Conservation (phyloP, 371 early-diverging fungal genomes). For the Syncephalastrum contaminatum region DNA sequence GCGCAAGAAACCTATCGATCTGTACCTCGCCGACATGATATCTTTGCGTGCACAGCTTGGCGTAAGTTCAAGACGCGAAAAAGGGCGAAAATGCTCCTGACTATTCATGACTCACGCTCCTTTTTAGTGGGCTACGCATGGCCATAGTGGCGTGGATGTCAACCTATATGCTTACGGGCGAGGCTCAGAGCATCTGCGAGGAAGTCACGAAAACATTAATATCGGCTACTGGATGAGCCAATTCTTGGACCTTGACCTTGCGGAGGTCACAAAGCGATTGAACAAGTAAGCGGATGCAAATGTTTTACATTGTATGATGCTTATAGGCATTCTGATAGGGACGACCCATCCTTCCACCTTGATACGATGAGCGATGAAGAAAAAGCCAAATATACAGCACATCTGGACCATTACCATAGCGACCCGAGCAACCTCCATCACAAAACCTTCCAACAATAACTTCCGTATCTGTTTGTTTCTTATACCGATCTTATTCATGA, state of each 20-base stretch:
- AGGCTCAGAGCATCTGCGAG: conserved; percentile 50
- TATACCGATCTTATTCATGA: neutral
- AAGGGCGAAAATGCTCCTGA: neutral
- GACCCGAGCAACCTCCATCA: conserved; percentile 15
- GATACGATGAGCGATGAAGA: conserved; percentile 19
- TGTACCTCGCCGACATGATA: conserved; percentile 66
- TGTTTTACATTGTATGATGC: neutral
- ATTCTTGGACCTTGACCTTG: conserved; percentile 54
- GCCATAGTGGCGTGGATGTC: conserved; percentile 61
- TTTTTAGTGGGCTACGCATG: conserved; percentile 54
- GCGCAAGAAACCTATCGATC: conserved; percentile 33
- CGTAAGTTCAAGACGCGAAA: conserved; percentile 27
- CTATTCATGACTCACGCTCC: neutral
- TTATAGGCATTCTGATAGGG: conserved; percentile 7
- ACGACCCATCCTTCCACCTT: conserved; percentile 29
- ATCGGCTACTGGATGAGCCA: conserved; percentile 68
- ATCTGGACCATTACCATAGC: conserved; percentile 35
- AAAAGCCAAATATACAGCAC: conserved; percentile 32
- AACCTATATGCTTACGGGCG: conserved; percentile 69
- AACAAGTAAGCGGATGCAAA: conserved; percentile 11
- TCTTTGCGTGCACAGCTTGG: conserved; percentile 73
- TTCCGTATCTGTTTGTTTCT: neutral
- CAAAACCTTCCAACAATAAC: neutral
- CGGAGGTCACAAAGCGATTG: conserved; percentile 50
- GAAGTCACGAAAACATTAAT: conserved; percentile 81